Conservation (phyloP, 305 asterid species). For the Fraxinus paxiana region DNA sequence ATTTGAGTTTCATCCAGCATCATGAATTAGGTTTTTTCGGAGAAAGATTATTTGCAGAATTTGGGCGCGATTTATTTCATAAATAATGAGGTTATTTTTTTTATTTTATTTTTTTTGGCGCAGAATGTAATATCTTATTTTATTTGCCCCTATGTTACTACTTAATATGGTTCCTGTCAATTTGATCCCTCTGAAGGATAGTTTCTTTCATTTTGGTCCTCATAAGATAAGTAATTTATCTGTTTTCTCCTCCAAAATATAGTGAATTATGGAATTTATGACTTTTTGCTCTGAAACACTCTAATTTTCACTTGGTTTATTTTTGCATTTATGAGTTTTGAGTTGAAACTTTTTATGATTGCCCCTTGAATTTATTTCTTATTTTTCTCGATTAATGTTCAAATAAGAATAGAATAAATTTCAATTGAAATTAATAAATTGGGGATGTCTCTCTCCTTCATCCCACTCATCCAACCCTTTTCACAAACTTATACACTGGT, state of each 20-base stretch:
- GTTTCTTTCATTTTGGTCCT: background rate
- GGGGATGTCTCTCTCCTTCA: background rate
- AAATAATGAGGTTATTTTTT: background rate
- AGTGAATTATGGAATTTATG: background rate
- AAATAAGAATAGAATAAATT: background rate
- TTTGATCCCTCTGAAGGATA: background rate
- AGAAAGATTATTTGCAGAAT: background rate
- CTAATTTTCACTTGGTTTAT: background rate
- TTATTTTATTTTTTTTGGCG: background rate
- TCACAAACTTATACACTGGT: background rate
- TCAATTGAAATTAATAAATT: no score
- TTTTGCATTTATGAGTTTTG: background rate
- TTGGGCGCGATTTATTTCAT: background rate
- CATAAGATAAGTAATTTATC: background rate
- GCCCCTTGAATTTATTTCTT: background rate
- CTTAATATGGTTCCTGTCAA: background rate
- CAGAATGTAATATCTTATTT: background rate
- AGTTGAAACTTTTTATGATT: background rate
- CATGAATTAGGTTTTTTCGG: background rate
- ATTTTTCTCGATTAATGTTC: background rate
- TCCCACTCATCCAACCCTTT: background rate
- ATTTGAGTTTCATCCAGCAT: background rate
- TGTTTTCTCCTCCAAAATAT: background rate
- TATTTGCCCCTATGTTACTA: background rate
- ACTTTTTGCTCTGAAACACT: background rate